Conservation (phyloP, 345 rosid genomes). For the Geranium rotundifolium region DNA sequence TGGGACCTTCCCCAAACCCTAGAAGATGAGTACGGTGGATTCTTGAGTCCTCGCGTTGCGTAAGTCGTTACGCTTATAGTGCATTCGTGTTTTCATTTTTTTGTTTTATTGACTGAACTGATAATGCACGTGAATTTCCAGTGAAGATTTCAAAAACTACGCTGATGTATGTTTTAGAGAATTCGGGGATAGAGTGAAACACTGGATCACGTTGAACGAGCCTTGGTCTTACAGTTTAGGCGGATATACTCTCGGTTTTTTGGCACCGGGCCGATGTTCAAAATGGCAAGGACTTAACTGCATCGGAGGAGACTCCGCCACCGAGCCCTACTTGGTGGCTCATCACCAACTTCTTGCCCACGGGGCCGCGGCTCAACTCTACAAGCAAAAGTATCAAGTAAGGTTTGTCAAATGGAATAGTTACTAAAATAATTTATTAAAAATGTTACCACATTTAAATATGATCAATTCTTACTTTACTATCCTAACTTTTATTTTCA, state of each 20-base stretch:
- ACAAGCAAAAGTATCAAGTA: slow-evolving; percentile 29
- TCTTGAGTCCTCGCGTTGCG: slow-evolving; percentile 16
- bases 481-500: no score
- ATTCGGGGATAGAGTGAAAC: slow-evolving; percentile 50
- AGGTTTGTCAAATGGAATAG: not conserved
- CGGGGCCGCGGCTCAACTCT: slow-evolving; percentile 24
- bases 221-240: slow-evolving; percentile 19
- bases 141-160: slow-evolving; percentile 30
- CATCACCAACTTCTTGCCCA: slow-evolving; percentile 47
- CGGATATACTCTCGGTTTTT: slow-evolving; percentile 16
- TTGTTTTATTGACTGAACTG: no score
- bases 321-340: slow-evolving; percentile 35
- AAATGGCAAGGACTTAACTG: slow-evolving; percentile 20
- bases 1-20: slow-evolving; percentile 29
- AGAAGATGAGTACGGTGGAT: slow-evolving; percentile 21
- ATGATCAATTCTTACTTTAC: no score
- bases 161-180: slow-evolving; percentile 29
- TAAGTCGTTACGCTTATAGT: no score
- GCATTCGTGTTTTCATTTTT: no score
- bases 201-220: slow-evolving; percentile 50
- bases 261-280: slow-evolving; percentile 44
- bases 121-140: no score
- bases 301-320: slow-evolving; percentile 32
- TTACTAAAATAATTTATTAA: no score
- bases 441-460: no score